phyloP scores from a whole-genome alignment of 2,329 filamentous ascomycete species.

The Diaporthe citrichinensis region DNA sequence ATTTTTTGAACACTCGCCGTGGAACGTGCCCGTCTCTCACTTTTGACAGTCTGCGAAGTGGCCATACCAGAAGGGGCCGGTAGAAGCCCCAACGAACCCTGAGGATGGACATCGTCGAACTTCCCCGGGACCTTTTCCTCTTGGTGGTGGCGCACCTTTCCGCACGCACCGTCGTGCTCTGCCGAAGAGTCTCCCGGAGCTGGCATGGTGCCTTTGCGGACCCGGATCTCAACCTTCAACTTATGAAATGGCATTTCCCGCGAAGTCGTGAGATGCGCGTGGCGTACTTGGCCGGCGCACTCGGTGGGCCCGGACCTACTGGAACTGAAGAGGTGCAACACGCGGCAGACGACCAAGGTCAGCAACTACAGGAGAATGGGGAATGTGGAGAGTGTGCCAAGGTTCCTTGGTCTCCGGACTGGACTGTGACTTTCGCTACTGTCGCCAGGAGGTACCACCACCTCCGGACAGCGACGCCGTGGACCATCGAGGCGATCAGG shows the following conservation, averaged over 20 bases:
- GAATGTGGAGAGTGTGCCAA: not conserved
- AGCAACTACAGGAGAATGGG: not conserved
- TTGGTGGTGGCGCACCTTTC: slow-evolving; percentile 64
- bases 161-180: slow-evolving; percentile 64
- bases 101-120: slow-evolving; percentile 55
- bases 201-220: slow-evolving; percentile 66
- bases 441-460: slow-evolving; percentile 69
- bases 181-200: slow-evolving; percentile 64
- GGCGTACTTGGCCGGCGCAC: slow-evolving; percentile 43
- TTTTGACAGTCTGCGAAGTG: not conserved
- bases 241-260: slow-evolving; percentile 67
- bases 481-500: slow-evolving; percentile 59
- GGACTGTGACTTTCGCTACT: slow-evolving; percentile 60
- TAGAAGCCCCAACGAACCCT: slow-evolving; percentile 47
- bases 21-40: not conserved
- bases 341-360: not conserved
- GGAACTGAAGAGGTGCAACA: not conserved
- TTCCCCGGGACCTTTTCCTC: slow-evolving; percentile 73
- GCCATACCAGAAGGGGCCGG: not conserved
- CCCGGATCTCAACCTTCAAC: slow-evolving; percentile 58
- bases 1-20: not conserved
- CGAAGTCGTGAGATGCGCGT: slow-evolving; percentile 66
- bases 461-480: slow-evolving; percentile 63
- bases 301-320: slow-evolving; percentile 41
- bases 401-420: slow-evolving; percentile 46